Base-by-base conservation (phyloP, 768 basidiomycete genomes). In the Mycena venus region DNA sequence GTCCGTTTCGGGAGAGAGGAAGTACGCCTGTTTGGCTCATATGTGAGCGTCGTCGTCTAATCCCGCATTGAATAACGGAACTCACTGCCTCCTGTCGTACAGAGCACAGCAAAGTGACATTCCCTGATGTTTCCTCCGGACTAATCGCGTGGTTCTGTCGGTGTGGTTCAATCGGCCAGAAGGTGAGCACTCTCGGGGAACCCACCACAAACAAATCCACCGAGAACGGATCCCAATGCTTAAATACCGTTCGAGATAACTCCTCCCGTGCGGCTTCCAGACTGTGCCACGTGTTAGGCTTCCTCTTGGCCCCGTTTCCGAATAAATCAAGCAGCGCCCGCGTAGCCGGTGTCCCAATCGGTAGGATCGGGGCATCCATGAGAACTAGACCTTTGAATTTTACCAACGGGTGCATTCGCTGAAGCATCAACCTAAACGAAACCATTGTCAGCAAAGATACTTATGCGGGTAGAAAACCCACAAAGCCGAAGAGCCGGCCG, bases 281-380 rank as follows among this genome's bases (percentile, higher is more conserved):
- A 25, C 60, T 73, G 0, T 56, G 19, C 76, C 76, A 79, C 15
- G 73, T 77, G 51, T 74, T 64, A 53, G 67, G 70, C 36, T 79
- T 79, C 10, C 74, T 62, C 44, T 68, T 59, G 5, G 78, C 76
- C 74, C 77, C 70, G n/a, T 73, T 75, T 10, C 66, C 70, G 47
- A 79, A 79, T 3, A 79, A 32, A 25, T 38, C 60, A n/a, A 47
- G 38, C 6, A 79, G 59, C 2, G 59, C 69, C 29, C 66, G 60
- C 4, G 77, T 72, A 2, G 74, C 29, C 4, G 29, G 71, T 32
- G 68, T 73, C 23, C 73, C 73, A 8, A 66, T 32, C 2, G 76
- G 76, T 2, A 79, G 68, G 51, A 79, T 73, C 5, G 76, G 76
- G 17, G 74, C 74, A 27, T 79, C 78, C 74, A 79, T 60, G 38